phyloP scores from a whole-genome alignment of 2,329 filamentous ascomycete species.

The Fusarium falciforme region DNA sequence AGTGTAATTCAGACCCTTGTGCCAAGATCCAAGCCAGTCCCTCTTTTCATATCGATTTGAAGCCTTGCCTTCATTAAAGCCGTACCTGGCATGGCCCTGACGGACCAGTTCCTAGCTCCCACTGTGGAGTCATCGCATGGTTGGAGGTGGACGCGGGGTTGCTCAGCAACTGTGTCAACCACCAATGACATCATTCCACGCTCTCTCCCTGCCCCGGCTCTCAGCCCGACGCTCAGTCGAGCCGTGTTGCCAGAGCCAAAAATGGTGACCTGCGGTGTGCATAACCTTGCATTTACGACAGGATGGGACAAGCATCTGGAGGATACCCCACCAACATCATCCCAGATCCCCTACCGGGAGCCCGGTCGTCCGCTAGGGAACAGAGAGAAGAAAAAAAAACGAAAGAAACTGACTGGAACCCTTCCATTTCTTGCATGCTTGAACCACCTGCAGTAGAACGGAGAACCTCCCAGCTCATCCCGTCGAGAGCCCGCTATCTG shows the following conservation, averaged over 20 bases:
- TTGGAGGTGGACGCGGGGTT: slow-evolving; percentile 34
- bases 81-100: neutral
- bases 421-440: slow-evolving; percentile 17
- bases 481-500: neutral
- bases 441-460: slow-evolving; percentile 26
- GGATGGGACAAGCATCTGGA: slow-evolving; percentile 21
- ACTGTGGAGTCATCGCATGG: slow-evolving; percentile 10
- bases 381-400: slow-evolving; percentile 15
- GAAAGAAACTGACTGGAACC: slow-evolving; percentile 10
- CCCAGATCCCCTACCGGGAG: slow-evolving; percentile 32
- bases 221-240: slow-evolving; percentile 17
- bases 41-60: neutral
- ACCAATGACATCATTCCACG: slow-evolving; percentile 45
- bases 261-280: slow-evolving; percentile 19
- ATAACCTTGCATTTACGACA: slow-evolving; percentile 33
- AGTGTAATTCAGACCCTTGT: neutral
- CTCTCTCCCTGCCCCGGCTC: slow-evolving; percentile 8
- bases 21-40: neutral
- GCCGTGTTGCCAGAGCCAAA: slow-evolving; percentile 28
- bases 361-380: slow-evolving; percentile 23
- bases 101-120: neutral
- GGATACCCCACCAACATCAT: slow-evolving; percentile 34
- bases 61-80: neutral
- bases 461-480: slow-evolving; percentile 7
- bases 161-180: slow-evolving; percentile 43